A percentile compares a stretch with the other conserved stretches of the same genome.
Evolutionary conservation across 352 stramenopile genomes (phyloP).

Genomic region (Phytophthora sojae): DNA sequence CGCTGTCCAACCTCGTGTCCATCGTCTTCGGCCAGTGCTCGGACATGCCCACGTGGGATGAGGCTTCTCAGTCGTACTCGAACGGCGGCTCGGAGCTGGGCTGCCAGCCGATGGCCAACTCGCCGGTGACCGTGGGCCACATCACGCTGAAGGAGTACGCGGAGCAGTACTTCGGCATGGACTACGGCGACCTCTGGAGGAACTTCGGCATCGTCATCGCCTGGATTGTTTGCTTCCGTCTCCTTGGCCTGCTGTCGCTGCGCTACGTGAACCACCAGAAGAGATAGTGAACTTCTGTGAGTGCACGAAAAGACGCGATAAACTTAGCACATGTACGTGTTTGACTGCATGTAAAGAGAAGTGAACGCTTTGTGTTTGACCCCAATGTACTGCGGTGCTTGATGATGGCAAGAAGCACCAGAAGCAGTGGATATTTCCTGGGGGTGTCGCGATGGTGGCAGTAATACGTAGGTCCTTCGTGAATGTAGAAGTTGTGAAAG

Average conservation of each 20-base stretch:
- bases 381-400: neutral
- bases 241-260: conserved; percentile 43
- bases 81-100: conserved; percentile 36
- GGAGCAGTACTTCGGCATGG: conserved; percentile 37
- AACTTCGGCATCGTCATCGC: conserved; percentile 35
- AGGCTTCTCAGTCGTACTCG: conserved; percentile 21
- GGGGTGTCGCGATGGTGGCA: neutral
- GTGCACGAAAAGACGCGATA: neutral
- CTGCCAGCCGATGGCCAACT: conserved; percentile 30
- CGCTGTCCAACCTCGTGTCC: conserved; percentile 22
- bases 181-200: conserved; percentile 22
- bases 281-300: conserved; percentile 27
- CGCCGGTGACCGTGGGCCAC: conserved; percentile 32
- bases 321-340: neutral
- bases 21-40: conserved; percentile 33
- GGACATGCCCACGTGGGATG: conserved; percentile 27
- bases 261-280: conserved; percentile 56
- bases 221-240: conserved; percentile 42
- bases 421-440: neutral
- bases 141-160: conserved; percentile 40
- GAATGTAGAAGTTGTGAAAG: neutral
- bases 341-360: neutral
- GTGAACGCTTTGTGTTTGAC: neutral
- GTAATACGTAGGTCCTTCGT: neutral
- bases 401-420: neutral